Percentiles rank a stretch among this genome's conserved stretches.
These are phyloP conservation scores for Penicillium turbatum DNA, from an alignment of 495 filamentous ascomycete genomes.

Conservation along the genomic window DNA sequence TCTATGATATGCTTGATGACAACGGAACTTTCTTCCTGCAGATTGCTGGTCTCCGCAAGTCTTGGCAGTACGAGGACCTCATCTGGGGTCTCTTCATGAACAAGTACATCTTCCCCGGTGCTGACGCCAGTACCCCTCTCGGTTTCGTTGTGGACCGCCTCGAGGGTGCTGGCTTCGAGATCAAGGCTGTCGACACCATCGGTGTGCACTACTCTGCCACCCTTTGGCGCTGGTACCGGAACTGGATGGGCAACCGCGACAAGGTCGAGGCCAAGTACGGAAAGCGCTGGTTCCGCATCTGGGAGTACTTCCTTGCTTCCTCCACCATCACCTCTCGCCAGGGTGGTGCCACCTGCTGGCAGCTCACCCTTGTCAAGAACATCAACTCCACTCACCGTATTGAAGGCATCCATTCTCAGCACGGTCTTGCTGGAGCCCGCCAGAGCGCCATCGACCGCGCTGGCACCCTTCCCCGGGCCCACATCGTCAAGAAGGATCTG, in stretches of 20 bases:
- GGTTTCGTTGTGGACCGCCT: conserved; percentile 61
- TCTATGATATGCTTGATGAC: conserved; percentile 66
- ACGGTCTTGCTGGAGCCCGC: conserved; percentile 66
- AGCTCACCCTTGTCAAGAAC: conserved; percentile 95
- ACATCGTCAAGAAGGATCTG: conserved; percentile 36
- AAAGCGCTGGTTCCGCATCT: conserved; percentile 93
- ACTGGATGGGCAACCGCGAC: conserved; percentile 94
- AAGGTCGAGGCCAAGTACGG: conserved; percentile 97
- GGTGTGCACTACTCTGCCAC: conserved; percentile 98
- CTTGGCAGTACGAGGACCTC: conserved; percentile 70
- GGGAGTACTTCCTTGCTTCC: conserved; percentile 96
- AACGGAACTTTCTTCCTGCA: conserved; percentile 70
- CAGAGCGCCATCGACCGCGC: conserved; percentile 38
- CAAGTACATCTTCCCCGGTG: conserved; percentile 71
- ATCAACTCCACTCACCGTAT: conserved; percentile 93
- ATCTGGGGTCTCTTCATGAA: conserved; percentile 77
- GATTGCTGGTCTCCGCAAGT: conserved; percentile 64
- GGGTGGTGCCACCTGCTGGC: conserved; percentile 90
- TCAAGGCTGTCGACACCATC: conserved; percentile 70
- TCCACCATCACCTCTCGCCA: conserved; percentile 93
- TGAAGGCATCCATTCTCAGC: conserved; percentile 77
- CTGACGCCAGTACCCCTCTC: conserved; percentile 62
- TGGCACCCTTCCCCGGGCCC: conserved; percentile 40
- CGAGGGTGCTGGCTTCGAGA: conserved; percentile 61
- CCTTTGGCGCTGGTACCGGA: conserved; percentile 97